phyloP scores from a whole-genome alignment of 2,329 filamentous ascomycete genomes.

The Fusarium chaquense region DNA sequence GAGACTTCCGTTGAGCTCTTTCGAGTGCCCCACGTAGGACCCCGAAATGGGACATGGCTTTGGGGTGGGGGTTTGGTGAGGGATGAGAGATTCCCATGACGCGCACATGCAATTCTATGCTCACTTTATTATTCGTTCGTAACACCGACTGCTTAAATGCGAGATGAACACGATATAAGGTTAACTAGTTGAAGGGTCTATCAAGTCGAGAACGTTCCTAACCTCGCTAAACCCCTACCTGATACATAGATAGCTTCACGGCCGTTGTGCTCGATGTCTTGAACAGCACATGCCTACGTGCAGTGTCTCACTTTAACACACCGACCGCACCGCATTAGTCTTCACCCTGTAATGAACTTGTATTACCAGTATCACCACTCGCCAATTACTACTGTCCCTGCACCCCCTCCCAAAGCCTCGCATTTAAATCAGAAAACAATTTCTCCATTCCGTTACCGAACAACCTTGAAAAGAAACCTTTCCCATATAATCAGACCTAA shows the following conservation, averaged over 20 bases:
- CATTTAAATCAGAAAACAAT: slow-evolving; percentile 38
- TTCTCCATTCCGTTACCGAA: slow-evolving; percentile 41
- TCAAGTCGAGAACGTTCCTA: not conserved
- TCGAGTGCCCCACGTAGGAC: slow-evolving; percentile 19
- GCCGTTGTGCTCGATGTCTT: not conserved
- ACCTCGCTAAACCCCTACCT: not conserved
- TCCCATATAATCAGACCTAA: slow-evolving; percentile 33
- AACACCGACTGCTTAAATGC: not conserved
- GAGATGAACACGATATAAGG: slow-evolving; percentile 9
- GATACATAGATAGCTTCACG: not conserved
- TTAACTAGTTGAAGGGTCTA: not conserved
- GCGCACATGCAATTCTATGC: slow-evolving; percentile 35
- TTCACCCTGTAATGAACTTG: slow-evolving; percentile 30
- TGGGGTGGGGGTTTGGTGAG: slow-evolving; percentile 29
- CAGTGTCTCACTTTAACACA: slow-evolving; percentile 7
- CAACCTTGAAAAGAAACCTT: slow-evolving; percentile 38
- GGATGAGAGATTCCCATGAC: slow-evolving; percentile 35
- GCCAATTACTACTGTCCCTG: slow-evolving; percentile 29
- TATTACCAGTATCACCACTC: slow-evolving; percentile 27
- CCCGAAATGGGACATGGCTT: slow-evolving; percentile 20
- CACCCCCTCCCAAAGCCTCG: not conserved
- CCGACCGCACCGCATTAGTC: not conserved
- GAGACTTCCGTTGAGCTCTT: slow-evolving; percentile 9
- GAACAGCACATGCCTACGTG: not conserved
- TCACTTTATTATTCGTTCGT: not conserved